These are phyloP conservation scores for Diddensiella santjacobensis DNA, from an alignment of 805 yeast species.

Conservation along the genomic window DNA sequence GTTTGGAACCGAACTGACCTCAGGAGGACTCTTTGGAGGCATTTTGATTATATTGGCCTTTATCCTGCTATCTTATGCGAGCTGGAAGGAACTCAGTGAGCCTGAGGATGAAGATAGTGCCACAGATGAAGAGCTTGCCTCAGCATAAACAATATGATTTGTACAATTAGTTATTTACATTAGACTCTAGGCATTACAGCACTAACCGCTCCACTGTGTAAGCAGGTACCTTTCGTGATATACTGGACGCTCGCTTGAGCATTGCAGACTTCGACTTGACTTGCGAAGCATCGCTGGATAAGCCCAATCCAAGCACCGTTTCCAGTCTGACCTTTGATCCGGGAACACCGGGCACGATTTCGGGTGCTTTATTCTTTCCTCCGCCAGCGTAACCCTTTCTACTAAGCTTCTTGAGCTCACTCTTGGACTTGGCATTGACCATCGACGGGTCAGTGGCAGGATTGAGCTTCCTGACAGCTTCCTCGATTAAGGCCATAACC, in stretches of 20 bases:
- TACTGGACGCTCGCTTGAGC: slow-evolving; percentile 16
- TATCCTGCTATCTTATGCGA: slow-evolving; percentile 44
- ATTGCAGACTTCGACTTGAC: slow-evolving; percentile 7
- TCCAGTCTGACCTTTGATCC: neutral
- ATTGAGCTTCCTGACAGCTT: slow-evolving; percentile 26
- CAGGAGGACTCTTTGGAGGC: slow-evolving; percentile 65
- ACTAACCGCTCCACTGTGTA: slow-evolving; percentile 34
- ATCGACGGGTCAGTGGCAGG: slow-evolving; percentile 17
- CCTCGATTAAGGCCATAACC: slow-evolving; percentile 26
- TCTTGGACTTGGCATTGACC: slow-evolving; percentile 15
- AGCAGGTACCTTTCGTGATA: slow-evolving; percentile 27
- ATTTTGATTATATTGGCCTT: slow-evolving; percentile 67
- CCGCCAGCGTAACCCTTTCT: slow-evolving; percentile 15
- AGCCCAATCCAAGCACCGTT: neutral
- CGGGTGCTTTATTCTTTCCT: neutral
- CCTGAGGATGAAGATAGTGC: slow-evolving; percentile 33
- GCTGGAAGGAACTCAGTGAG: slow-evolving; percentile 35
- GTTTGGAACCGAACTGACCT: slow-evolving; percentile 54
- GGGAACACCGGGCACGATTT: neutral
- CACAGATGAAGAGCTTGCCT: slow-evolving; percentile 9
- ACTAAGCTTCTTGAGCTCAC: slow-evolving; percentile 26
- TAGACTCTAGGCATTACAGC: slow-evolving; percentile 20
- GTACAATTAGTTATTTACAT: neutral
- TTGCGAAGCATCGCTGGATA: neutral
- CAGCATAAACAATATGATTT: slow-evolving; percentile 2